phyloP scores from a whole-genome alignment of 805 yeast species.

The Torulaspora delbrueckii region DNA sequence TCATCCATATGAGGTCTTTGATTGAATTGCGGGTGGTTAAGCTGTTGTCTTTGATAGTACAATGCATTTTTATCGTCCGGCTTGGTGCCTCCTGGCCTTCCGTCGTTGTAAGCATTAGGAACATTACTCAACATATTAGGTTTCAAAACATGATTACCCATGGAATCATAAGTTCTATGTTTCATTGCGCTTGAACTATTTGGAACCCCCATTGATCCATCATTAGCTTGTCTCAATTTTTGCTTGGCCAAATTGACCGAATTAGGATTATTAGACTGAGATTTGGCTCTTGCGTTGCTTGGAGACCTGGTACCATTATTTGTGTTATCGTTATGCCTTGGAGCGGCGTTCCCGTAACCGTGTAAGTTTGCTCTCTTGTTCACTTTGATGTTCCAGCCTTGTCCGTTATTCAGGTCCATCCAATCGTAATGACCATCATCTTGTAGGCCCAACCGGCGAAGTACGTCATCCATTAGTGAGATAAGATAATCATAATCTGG shows the following conservation, averaged over 20 bases:
- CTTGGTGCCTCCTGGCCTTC: slow-evolving; percentile 7
- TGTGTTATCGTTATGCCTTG: slow-evolving; percentile 30
- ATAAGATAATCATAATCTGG: slow-evolving; percentile 71
- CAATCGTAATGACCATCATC: slow-evolving; percentile 74
- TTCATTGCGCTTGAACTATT: slow-evolving; percentile 9
- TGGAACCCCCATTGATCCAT: slow-evolving; percentile 3
- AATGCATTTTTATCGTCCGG: slow-evolving; percentile 10
- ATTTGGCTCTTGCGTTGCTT: slow-evolving; percentile 8
- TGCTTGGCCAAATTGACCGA: slow-evolving; percentile 14
- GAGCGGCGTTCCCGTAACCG: slow-evolving; percentile 74
- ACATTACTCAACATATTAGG: slow-evolving; percentile 2
- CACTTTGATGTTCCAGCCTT: slow-evolving; percentile 73
- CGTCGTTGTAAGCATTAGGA: slow-evolving; percentile 7
- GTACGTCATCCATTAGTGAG: slow-evolving; percentile 53
- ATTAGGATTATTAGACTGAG: slow-evolving; percentile 11
- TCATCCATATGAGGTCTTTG: slow-evolving; percentile 11
- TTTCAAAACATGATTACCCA: slow-evolving; percentile 22
- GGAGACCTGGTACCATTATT: slow-evolving; percentile 9
- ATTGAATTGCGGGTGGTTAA: slow-evolving; percentile 11
- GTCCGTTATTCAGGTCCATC: slow-evolving; percentile 74
- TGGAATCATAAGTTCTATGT: slow-evolving; percentile 25
- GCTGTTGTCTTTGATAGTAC: slow-evolving; percentile 12
- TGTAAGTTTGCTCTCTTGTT: slow-evolving; percentile 76
- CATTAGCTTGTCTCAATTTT: slow-evolving; percentile 10
- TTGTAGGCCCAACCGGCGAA: slow-evolving; percentile 52